These are phyloP conservation scores for Hypholoma sublateritium DNA, from an alignment of 768 basidiomycete genomes.

Conservation along the genomic window DNA sequence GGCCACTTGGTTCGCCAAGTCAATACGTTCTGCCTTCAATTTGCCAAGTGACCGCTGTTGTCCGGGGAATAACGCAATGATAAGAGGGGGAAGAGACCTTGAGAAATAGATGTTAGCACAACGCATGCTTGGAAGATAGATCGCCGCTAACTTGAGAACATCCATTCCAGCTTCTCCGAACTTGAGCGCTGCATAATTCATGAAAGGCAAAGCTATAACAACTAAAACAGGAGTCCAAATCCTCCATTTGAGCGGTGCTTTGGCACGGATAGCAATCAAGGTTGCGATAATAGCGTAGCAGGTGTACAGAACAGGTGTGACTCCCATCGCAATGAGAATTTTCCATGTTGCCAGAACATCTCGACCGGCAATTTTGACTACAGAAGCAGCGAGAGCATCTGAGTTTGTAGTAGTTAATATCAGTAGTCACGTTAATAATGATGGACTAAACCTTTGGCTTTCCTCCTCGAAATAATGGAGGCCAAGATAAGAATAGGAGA, in stretches of 20 bases:
- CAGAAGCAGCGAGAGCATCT: conserved; percentile 96
- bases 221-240: conserved; percentile 80
- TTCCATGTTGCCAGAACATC: conserved; percentile 99
- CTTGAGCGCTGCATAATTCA: conserved; percentile 92
- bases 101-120: conserved; percentile 4
- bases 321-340: conserved; percentile 88
- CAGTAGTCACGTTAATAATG: background rate
- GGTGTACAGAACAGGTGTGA: conserved; percentile 83
- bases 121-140: background rate
- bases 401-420: conserved; percentile 8
- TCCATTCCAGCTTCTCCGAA: conserved; percentile 99
- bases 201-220: conserved; percentile 73
- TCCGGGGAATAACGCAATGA: conserved; percentile 86
- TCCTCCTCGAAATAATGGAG: conserved; percentile 81
- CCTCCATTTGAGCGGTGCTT: conserved; percentile 59
- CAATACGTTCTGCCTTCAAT: conserved; percentile 69
- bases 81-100: conserved; percentile 87
- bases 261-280: conserved; percentile 64
- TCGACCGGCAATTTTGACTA: conserved; percentile 92
- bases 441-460: conserved; percentile 71
- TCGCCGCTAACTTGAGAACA: conserved; percentile 77
- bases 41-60: conserved; percentile 80
- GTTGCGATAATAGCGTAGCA: conserved; percentile 83
- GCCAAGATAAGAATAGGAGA: conserved; percentile 92
- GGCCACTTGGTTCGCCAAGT: conserved; percentile 81